phyloP scores from a whole-genome alignment of 2,329 filamentous ascomycete species.

The Colletotrichum euphorbiae region DNA sequence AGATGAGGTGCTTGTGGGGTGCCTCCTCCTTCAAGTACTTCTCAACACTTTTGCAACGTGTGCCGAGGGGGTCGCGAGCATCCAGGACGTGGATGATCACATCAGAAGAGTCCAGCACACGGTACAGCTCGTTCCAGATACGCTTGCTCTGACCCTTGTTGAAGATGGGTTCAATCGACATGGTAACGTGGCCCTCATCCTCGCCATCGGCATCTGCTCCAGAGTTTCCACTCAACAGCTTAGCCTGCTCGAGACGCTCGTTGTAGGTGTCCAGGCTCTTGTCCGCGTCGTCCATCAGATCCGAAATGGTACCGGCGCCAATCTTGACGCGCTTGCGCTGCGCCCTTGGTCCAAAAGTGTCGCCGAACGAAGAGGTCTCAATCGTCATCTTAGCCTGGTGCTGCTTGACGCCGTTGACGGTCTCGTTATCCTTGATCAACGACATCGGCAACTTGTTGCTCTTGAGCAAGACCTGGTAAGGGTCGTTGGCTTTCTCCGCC shows the following conservation, averaged over 20 bases:
- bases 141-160: slow-evolving; percentile 94
- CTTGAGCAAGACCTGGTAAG: slow-evolving; percentile 94
- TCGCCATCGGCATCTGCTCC: slow-evolving; percentile 63
- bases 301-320: slow-evolving; percentile 81
- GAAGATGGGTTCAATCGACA: slow-evolving; percentile 88
- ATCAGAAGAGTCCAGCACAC: slow-evolving; percentile 95
- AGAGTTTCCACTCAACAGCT: slow-evolving; percentile 77
- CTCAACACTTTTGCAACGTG: slow-evolving; percentile 80
- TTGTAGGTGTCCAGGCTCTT: slow-evolving; percentile 86
- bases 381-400: slow-evolving; percentile 95
- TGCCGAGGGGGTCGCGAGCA: slow-evolving; percentile 89
- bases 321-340: slow-evolving; percentile 94
- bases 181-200: slow-evolving; percentile 62
- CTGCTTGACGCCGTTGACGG: slow-evolving; percentile 84
- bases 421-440: slow-evolving; percentile 81
- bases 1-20: slow-evolving; percentile 94
- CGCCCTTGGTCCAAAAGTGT: slow-evolving; percentile 93
- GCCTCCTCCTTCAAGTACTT: slow-evolving; percentile 95
- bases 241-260: slow-evolving; percentile 83
- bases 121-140: slow-evolving; percentile 97
- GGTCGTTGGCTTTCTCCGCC: slow-evolving; percentile 88
- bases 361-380: slow-evolving; percentile 84
- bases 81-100: slow-evolving; percentile 96
- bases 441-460: slow-evolving; percentile 98
- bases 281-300: slow-evolving; percentile 82